A percentile compares a stretch with the other conserved stretches of the same genome.
Conservation (phyloP, 2,329 filamentous ascomycete genomes). For the Diaporthe nobilis region DNA sequence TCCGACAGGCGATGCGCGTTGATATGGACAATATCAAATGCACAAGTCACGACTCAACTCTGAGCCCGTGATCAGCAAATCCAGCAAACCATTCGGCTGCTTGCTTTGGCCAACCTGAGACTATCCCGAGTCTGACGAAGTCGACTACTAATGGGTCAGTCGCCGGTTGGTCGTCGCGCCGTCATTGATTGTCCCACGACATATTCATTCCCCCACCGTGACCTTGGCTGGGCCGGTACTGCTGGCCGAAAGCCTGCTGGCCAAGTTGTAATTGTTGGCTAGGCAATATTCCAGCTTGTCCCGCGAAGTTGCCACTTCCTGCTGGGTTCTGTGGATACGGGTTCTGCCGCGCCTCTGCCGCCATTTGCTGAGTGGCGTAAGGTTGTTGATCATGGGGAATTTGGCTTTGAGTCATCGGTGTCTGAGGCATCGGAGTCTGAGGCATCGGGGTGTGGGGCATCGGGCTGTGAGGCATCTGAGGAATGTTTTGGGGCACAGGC, state of each 20-base stretch:
- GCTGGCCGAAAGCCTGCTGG: slow-evolving; percentile 38
- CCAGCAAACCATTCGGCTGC: slow-evolving; percentile 33
- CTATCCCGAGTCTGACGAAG: slow-evolving; percentile 22
- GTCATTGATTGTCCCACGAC: slow-evolving; percentile 41
- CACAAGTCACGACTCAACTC: slow-evolving; percentile 10
- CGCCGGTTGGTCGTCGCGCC: slow-evolving; percentile 34
- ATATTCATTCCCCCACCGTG: slow-evolving; percentile 32
- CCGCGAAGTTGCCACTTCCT: slow-evolving; percentile 19
- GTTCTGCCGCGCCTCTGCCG: slow-evolving; percentile 30
- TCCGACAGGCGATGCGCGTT: neutral
- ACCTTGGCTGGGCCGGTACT: slow-evolving; percentile 38
- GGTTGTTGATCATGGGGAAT: slow-evolving; percentile 22
- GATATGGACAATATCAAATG: neutral
- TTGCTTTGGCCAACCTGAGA: slow-evolving; percentile 31
- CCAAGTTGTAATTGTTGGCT: slow-evolving; percentile 40
- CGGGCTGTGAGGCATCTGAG: slow-evolving; percentile 32
- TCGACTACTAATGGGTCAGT: slow-evolving; percentile 34
- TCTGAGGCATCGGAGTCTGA: neutral
- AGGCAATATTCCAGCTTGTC: slow-evolving; percentile 31
- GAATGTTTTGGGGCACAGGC: slow-evolving; percentile 17
- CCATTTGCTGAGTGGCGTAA: slow-evolving; percentile 30
- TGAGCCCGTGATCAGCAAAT: slow-evolving; percentile 34
- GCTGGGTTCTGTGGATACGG: slow-evolving; percentile 29
- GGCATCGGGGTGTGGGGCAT: neutral
- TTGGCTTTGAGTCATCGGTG: slow-evolving; percentile 16